Conservation (phyloP, 2,329 filamentous ascomycete genomes). For the Leptographium flavum region DNA sequence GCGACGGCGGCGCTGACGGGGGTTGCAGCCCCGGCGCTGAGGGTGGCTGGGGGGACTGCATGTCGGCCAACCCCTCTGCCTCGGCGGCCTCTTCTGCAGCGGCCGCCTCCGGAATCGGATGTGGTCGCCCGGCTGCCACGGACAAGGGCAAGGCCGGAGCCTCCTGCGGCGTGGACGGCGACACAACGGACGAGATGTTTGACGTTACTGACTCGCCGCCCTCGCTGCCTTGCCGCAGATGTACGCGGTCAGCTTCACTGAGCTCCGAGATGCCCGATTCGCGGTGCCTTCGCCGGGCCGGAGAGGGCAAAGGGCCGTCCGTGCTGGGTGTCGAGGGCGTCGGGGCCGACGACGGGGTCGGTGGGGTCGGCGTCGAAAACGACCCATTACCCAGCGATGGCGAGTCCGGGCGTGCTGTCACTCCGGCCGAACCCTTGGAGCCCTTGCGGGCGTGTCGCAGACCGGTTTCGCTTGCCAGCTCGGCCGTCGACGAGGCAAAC, state of each 20-base stretch:
- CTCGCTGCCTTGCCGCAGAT: conserved; percentile 27
- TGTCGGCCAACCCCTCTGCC: background rate
- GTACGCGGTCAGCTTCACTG: conserved; percentile 24
- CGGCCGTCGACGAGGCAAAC: conserved; percentile 6
- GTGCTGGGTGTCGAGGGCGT: background rate
- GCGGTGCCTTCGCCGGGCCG: background rate
- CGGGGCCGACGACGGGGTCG: background rate
- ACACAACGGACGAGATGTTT: conserved; percentile 8
- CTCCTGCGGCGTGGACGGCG: background rate
- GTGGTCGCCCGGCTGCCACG: background rate
- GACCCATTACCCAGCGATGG: conserved; percentile 5
- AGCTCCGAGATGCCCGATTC: conserved; percentile 26
- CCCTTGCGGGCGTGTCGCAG: conserved; percentile 16
- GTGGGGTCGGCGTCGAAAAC: background rate
- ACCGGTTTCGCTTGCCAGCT: conserved; percentile 18
- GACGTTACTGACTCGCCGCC: conserved; percentile 19
- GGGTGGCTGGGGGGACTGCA: background rate
- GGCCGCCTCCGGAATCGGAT: background rate
- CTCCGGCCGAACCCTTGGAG: background rate
- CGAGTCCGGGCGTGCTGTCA: conserved; percentile 8
- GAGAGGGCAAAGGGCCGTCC: too few relatives aligned
- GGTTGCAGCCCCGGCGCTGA: background rate
- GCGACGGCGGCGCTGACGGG: background rate
- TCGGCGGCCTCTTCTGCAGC: conserved; percentile 1
- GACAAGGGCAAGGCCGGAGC: background rate